phyloP scores from a whole-genome alignment of 805 yeast species.

The Cyberlindnera galapagoensis region DNA sequence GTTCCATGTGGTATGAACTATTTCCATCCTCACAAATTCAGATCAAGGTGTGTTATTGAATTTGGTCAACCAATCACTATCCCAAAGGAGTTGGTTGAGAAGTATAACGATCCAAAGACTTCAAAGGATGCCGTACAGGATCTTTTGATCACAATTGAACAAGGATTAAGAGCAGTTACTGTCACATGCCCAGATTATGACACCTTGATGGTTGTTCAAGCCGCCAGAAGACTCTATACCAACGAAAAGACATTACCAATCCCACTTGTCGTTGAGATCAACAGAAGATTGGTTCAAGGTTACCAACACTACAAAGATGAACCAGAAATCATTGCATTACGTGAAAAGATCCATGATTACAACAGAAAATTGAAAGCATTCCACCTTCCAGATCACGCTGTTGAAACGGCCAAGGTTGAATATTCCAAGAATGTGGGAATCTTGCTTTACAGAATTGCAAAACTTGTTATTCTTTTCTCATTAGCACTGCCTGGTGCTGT shows the following conservation, averaged over 20 bases:
- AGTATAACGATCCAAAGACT: constrained; percentile 54
- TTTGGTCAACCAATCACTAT: constrained; percentile 86
- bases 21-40: constrained; percentile 90
- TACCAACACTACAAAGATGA: constrained; percentile 68
- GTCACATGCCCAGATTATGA: constrained; percentile 92
- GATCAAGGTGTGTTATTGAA: constrained; percentile 93
- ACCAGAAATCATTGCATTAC: constrained; percentile 56
- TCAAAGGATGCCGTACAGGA: constrained; percentile 70
- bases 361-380: constrained; percentile 57
- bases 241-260: constrained; percentile 71
- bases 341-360: constrained; percentile 59
- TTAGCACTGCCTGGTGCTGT: constrained; percentile 85
- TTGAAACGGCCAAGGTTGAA: constrained; percentile 49
- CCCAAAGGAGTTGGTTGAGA: constrained; percentile 49
- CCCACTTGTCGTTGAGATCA: constrained; percentile 83
- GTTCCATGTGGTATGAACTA: constrained; percentile 98
- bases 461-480: constrained; percentile 48
- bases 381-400: constrained; percentile 47
- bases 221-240: constrained; percentile 84
- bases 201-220: constrained; percentile 90
- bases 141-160: constrained; percentile 63
- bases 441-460: constrained; percentile 49
- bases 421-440: constrained; percentile 43
- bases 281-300: constrained; percentile 78
- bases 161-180: constrained; percentile 81